Percentiles rank a stretch among this genome's conserved stretches.
phyloP scores from a whole-genome alignment of 371 early-diverging fungal genomes.

The Phascolomyces articulosus region DNA sequence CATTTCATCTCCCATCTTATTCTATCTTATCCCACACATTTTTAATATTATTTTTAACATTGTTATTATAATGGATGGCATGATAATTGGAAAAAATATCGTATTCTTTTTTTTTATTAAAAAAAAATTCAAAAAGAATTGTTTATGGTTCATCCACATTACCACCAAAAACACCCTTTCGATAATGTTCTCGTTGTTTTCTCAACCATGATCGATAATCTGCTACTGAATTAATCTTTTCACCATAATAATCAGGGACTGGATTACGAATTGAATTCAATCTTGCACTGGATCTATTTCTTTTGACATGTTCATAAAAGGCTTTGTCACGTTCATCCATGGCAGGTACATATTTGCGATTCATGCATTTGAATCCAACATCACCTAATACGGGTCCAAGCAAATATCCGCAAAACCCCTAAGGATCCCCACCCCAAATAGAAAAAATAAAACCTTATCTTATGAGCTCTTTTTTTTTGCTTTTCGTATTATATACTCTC shows the following conservation, averaged over 20 bases:
- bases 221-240: constrained; percentile 81
- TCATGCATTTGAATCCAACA: constrained; percentile 60
- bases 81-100: too few species aligned
- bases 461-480: too few species aligned
- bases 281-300: constrained; percentile 79
- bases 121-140: too few species aligned
- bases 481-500: too few species aligned
- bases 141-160: constrained; percentile 21
- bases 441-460: too few species aligned
- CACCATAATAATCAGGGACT: constrained; percentile 93
- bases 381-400: constrained; percentile 75
- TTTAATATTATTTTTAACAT: too few species aligned
- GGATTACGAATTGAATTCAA: constrained; percentile 79
- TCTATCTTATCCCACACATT: background rate
- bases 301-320: constrained; percentile 81
- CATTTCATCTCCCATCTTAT: background rate
- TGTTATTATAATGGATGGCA: too few species aligned
- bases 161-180: constrained; percentile 72
- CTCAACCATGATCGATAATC: constrained; percentile 90
- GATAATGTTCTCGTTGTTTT: constrained; percentile 83
- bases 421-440: too few species aligned
- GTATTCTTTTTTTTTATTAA: too few species aligned
- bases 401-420: constrained; percentile 69
- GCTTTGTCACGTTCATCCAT: constrained; percentile 78
- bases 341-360: constrained; percentile 53